Evolutionary conservation across 352 stramenopile species (phyloP).

Genomic region (Phytophthora rubi): DNA sequence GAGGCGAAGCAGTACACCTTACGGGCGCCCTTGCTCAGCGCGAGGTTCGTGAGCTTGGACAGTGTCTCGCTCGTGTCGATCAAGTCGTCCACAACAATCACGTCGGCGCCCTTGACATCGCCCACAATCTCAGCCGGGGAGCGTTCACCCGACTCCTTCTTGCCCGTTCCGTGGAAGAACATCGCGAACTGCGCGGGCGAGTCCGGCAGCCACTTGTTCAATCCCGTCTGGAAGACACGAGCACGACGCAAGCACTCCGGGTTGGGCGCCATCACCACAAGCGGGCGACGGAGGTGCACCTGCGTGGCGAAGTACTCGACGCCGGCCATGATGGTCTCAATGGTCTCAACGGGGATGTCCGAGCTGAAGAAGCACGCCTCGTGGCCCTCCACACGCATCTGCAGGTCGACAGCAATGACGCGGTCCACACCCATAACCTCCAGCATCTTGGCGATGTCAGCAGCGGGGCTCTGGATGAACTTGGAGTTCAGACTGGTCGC

Average conservation of each 20-base stretch:
- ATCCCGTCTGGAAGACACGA: slow-evolving; percentile 83
- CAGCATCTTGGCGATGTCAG: slow-evolving; percentile 93
- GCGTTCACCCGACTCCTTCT: slow-evolving; percentile 53
- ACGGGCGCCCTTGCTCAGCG: slow-evolving; percentile 82
- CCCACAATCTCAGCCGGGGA: slow-evolving; percentile 88
- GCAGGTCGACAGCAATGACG: slow-evolving; percentile 93
- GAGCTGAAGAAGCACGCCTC: slow-evolving; percentile 94
- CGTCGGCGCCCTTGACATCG: slow-evolving; percentile 87
- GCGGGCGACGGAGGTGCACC: slow-evolving; percentile 73
- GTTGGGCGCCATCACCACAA: slow-evolving; percentile 92
- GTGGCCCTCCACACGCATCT: slow-evolving; percentile 89
- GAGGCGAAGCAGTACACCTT: slow-evolving; percentile 92
- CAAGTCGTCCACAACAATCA: slow-evolving; percentile 94
- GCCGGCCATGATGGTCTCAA: slow-evolving; percentile 91
- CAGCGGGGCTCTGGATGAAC: slow-evolving; percentile 90
- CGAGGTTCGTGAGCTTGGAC: slow-evolving; percentile 79
- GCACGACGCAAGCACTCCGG: slow-evolving; percentile 84
- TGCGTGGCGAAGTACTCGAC: slow-evolving; percentile 93
- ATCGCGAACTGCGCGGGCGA: slow-evolving; percentile 81
- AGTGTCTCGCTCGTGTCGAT: slow-evolving; percentile 90
- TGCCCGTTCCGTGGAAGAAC: slow-evolving; percentile 81
- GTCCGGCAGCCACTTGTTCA: slow-evolving; percentile 90
- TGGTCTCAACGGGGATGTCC: slow-evolving; percentile 90
- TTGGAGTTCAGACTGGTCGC: slow-evolving; percentile 92
- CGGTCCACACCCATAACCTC: slow-evolving; percentile 95